Evolutionary conservation across 2,329 filamentous ascomycete genomes (phyloP), one percentile per base, ranked within the genome.

Genomic region (Tolypocladium album): DNA sequence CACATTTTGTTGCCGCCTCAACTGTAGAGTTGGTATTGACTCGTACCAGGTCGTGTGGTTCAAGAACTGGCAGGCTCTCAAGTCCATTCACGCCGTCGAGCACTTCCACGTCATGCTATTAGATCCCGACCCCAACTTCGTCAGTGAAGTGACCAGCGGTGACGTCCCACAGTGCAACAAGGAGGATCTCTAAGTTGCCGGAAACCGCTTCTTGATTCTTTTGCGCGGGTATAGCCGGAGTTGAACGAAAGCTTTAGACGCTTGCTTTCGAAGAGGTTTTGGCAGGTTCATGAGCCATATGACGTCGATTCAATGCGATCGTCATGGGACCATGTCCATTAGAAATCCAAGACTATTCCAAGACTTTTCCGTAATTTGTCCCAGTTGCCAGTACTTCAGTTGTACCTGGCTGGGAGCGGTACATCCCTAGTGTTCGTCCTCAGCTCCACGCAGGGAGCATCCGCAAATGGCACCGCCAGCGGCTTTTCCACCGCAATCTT

Each of bases 101-200:
- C 93, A 97, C 72, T 94, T 97, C 69, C 93, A 97, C 73, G 88
- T 97, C 69, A 92, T 97, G 91, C 78, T 97, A 59, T 89, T 87
- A 71, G 80, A 90, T 66, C 87, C 92, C 1, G 86, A 93, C 66
- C 77, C 79, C 45, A 79, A 77, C 4, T 90, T 95, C 65, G 74
- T 96, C 55, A 76, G 77, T 58, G 76, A 84, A 59, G 80, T 96
- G 62, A 96, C 91, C 7, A 77, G 84, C 43, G 88, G 86, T 15
- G 91, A 96, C 75, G 78, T 88, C 53, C 86, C 90, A 2, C 78
- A 89, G 68, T 80, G 79, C 64, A 76, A 78, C 61, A 81, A 78
- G 62, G 64, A 64, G 39, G 62, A 65, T 39, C 56, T 58, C 34
- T 65, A 64, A 60, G 31, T n/a, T 43, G 11, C 40, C 20, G 8